Base-by-base conservation (phyloP, 2,329 filamentous ascomycete species). In the Pestalotiopsis sp. region DNA sequence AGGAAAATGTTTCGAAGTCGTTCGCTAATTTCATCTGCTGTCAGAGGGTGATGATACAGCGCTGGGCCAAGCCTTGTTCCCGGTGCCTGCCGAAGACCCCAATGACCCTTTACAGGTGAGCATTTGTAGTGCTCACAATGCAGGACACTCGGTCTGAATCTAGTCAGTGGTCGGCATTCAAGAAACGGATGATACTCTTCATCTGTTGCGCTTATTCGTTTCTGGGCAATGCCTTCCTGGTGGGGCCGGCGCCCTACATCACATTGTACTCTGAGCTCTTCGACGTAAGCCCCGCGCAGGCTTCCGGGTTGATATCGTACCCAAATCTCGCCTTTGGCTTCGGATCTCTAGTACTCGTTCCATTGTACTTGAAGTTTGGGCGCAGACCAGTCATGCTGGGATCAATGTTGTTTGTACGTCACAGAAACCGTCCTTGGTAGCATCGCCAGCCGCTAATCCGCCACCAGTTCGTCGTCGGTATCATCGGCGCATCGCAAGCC, bases 291-390 rank as follows among this genome's bases (percentile, higher is more conserved):
- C 80, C 83, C 2, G 84, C 82, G 6, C 81, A 78, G 11, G 87
- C 88, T 0, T 88, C 87, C 0, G 84, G 85, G 7, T 76, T 90
- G 41, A 82, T 90, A 67, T 88, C 86, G 12, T 90, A 90, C 73
- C 84, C 87, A 0, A 90, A 90, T 74, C 80, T 90, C 23, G 84
- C 85, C 3, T 90, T 88, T 76, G 88, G 88, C 0, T 88, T 89
- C 69, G 86, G 83, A 2, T 86, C 85, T 0, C 78, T 90, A 23
- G 52, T 90, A 3, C 80, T 90, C 2, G 86, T 90, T 0, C 87
- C 88, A 0, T 75, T 86, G 45, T 90, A 90, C 72, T 80, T 88
- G 69, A 83, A 82, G 68, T 79, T 83, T 41, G 82, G 82, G n/a
- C 77, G 82, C 12, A 76, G 82, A 2, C 81, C 82, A 0, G 77